Base-by-base conservation (phyloP, 1,284 basidiomycete species). In the Vanrija sp. region DNA sequence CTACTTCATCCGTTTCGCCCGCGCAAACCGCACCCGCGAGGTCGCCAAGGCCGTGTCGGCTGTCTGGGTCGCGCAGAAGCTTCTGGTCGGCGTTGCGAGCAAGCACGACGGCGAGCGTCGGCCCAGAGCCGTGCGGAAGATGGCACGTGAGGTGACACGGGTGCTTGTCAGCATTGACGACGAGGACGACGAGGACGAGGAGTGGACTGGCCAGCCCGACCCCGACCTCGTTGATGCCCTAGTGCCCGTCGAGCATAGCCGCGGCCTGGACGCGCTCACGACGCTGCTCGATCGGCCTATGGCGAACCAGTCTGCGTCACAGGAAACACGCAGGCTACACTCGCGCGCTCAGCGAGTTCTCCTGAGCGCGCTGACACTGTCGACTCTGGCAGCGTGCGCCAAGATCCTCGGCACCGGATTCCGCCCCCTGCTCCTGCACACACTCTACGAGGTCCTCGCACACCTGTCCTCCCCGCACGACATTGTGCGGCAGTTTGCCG, bases 391-490 rank as follows among this genome's bases (percentile, higher is more conserved):
- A 0, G 76, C 88, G n/a, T 78, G 83, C 8, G 81, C 89, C 0
- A 81, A 82, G 1, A 82, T 91, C 43, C 74, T 80, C n/a, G 65
- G 65, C 0, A 60, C 71, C 0, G 62, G 67, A 4, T 91, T 77
- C 78, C 82, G 49, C 15, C 80, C 85, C 0, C 77, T 89, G n/a
- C 83, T 96, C 43, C 82, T 95, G 23, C 81, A 89, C 46, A 79
- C 85, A 0, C 78, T 96, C 1, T 96, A 96, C 76, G 88, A 88
- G 1, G 74, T 95, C 34, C 83, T 97, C 16, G 86, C 89, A 49
- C 88, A 87, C 12, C 78, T 93, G 43, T 84, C 91, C 38, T 90
- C 90, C 0, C 79, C 85, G 0, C 75, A 81, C 18, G 74, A 82
- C 1, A 80, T 86, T 63, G 79, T 94, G 7, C 85, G 86, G 8